Evolutionary conservation across 257 asterid genomes (phyloP).

Genomic region (Lithospermum erythrorhizon): DNA sequence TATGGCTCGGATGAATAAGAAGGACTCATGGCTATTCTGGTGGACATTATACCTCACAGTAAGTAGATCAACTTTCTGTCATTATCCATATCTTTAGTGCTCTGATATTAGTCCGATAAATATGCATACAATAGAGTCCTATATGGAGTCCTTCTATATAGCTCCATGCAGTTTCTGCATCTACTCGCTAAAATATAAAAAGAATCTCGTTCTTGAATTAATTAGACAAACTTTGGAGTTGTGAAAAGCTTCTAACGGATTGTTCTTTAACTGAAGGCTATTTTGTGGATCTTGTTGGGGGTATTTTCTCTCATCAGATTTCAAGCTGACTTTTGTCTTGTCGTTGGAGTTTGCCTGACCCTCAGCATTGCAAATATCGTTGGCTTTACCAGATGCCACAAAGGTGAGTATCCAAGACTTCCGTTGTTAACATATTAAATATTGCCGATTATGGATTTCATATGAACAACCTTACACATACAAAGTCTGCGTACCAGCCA

Average conservation of each 20-base stretch:
- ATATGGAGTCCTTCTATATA: background rate
- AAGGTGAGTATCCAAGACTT: slow-evolving; percentile 41
- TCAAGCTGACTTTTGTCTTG: slow-evolving; percentile 93
- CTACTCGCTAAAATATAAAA: background rate
- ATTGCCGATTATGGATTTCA: background rate
- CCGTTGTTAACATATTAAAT: background rate
- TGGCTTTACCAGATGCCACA: slow-evolving; percentile 94
- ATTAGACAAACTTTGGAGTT: background rate
- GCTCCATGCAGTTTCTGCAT: background rate
- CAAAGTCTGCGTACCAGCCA: background rate
- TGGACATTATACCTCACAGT: slow-evolving; percentile 92
- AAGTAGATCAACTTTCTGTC: slow-evolving; percentile 15
- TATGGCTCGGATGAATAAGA: slow-evolving; percentile 88
- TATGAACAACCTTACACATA: background rate
- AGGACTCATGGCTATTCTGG: slow-evolving; percentile 99
- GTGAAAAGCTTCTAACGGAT: slow-evolving; percentile 3
- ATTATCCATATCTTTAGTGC: background rate
- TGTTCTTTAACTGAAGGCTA: slow-evolving; percentile 49
- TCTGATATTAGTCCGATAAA: background rate
- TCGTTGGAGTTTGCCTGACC: slow-evolving; percentile 95
- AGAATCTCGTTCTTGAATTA: too few relatives aligned
- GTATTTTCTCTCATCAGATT: slow-evolving; percentile 81
- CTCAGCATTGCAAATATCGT: slow-evolving; percentile 91
- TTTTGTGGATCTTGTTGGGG: slow-evolving; percentile 66
- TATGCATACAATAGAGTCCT: background rate